Percentiles rank a stretch among this genome's conserved stretches.
These are phyloP conservation scores for Sicyos baderoa DNA, from an alignment of 306 rosid genomes.

Conservation along the genomic window DNA sequence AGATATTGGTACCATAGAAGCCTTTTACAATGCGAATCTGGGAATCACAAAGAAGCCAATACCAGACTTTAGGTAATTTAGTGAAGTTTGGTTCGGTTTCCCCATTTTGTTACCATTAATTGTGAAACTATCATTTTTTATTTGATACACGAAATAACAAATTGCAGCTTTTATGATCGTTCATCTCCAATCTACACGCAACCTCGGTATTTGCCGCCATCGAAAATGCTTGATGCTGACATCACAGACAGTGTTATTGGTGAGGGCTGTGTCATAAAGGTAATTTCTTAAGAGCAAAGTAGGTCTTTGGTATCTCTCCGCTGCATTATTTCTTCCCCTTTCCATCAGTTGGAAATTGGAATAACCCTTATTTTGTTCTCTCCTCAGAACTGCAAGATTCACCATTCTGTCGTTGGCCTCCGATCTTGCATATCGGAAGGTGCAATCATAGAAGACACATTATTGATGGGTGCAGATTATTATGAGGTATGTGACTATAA, in stretches of 20 bases:
- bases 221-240: slow-evolving; percentile 98
- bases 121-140: slow-evolving; percentile 11
- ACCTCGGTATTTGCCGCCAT: slow-evolving; percentile 94
- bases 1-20: slow-evolving; percentile 98
- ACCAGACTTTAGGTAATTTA: slow-evolving; percentile 79
- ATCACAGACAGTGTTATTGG: slow-evolving; percentile 96
- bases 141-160: slow-evolving; percentile 11
- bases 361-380: not conserved
- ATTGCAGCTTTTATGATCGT: slow-evolving; percentile 84
- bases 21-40: slow-evolving; percentile 91
- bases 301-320: not conserved
- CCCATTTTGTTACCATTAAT: not conserved
- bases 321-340: not conserved
- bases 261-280: slow-evolving; percentile 98
- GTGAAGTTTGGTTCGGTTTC: slow-evolving; percentile 7
- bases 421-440: slow-evolving; percentile 97
- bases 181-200: slow-evolving; percentile 99
- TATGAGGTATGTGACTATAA: slow-evolving; percentile 51
- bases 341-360: not conserved
- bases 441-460: slow-evolving; percentile 84
- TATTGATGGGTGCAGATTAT: slow-evolving; percentile 97
- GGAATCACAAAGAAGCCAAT: slow-evolving; percentile 95
- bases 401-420: slow-evolving; percentile 87
- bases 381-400: slow-evolving; percentile 86
- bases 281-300: slow-evolving; percentile 21